phyloP scores from a whole-genome alignment of 306 rosid species.

The Myrica gale region DNA sequence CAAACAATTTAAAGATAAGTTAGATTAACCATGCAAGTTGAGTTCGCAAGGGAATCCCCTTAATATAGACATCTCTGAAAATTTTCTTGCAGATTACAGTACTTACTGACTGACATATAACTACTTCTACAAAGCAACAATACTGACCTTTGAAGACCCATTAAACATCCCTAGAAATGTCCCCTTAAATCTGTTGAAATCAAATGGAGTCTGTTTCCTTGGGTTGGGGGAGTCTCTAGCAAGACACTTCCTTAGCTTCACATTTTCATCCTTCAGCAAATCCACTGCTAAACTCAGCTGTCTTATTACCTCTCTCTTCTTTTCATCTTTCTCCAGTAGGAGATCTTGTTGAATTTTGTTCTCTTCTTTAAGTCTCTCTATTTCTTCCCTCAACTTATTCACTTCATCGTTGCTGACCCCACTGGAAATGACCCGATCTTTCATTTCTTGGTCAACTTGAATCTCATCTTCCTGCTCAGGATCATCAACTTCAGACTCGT shows the following conservation, averaged over 20 bases:
- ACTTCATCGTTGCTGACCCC: constrained; percentile 32
- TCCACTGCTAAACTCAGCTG: constrained; percentile 73
- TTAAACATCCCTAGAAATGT: constrained; percentile 47
- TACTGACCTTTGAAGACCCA: constrained; percentile 33
- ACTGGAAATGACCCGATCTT: constrained; percentile 21
- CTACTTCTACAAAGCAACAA: constrained; percentile 54
- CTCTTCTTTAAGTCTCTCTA: constrained; percentile 49
- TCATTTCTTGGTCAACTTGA: constrained; percentile 20
- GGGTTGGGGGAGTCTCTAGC: constrained; percentile 36
- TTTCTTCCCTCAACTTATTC: constrained; percentile 43
- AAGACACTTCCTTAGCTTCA: constrained; percentile 48
- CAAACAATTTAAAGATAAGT: background rate
- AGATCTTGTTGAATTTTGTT: constrained; percentile 41
- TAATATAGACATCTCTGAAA: constrained; percentile 27
- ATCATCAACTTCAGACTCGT: constrained; percentile 81
- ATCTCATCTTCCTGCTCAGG: constrained; percentile 51
- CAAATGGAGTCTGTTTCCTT: constrained; percentile 52
- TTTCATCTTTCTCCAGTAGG: constrained; percentile 64
- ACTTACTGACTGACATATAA: constrained; percentile 21
- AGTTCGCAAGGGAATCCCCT: constrained; percentile 1
- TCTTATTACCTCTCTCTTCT: constrained; percentile 68
- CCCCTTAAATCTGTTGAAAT: constrained; percentile 48
- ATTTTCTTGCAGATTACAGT: constrained; percentile 12
- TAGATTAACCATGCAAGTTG: constrained; percentile 3
- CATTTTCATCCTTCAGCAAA: constrained; percentile 68